Conservation (phyloP, 371 early-diverging fungal species). For the Vairimorpha necatrix region DNA sequence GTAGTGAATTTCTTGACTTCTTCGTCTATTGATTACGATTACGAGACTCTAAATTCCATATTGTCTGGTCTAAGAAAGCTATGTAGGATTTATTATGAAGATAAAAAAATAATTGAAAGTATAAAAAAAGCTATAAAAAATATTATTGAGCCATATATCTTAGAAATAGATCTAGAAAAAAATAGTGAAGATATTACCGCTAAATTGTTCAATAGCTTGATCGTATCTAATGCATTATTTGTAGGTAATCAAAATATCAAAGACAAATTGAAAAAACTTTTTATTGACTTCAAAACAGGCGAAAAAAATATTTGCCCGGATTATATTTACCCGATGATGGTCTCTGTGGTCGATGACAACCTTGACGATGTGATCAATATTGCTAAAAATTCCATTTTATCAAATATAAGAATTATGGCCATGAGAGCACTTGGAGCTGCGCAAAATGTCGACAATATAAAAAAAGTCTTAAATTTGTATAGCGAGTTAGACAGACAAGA, state of each 20-base stretch:
- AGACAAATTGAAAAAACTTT: not conserved
- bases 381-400: not conserved
- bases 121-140: not conserved
- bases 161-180: not conserved
- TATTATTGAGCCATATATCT: not conserved
- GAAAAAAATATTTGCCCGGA: not conserved
- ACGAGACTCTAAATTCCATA: not conserved
- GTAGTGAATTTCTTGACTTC: not conserved
- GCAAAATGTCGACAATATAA: constrained; percentile 2
- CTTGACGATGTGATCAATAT: constrained; percentile 9
- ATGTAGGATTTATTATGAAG: not conserved
- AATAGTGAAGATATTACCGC: not conserved
- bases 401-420: not conserved
- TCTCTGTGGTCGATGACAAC: constrained; percentile 23
- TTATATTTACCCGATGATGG: constrained; percentile 2
- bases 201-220: not conserved
- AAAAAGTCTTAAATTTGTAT: not conserved
- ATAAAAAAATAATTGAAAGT: not conserved
- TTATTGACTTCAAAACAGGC: not conserved
- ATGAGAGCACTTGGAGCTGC: constrained; percentile 15
- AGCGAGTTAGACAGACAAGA: constrained; percentile 12
- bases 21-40: not conserved
- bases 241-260: not conserved
- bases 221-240: not conserved
- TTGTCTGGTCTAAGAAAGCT: not conserved